Base-by-base conservation (phyloP, 352 stramenopile species). In the Globisporangium nagaii region DNA sequence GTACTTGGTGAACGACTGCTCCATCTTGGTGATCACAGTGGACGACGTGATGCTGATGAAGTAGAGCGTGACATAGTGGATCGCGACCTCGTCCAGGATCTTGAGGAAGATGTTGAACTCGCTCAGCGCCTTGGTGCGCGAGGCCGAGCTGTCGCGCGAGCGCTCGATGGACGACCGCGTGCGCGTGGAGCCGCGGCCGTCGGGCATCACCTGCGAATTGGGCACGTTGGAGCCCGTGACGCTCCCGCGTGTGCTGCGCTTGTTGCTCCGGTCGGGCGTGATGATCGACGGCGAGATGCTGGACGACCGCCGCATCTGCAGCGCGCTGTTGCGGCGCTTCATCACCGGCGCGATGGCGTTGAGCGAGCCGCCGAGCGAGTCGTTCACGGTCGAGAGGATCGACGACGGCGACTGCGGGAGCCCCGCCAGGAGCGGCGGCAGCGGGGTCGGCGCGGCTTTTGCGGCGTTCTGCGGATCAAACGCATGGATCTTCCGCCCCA, bases 1-100 rank as follows among this genome's bases (percentile, higher is more conserved):
- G 64, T 92, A 84, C 42, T 87, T 86, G 36, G 77, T 65, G 53
- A 92, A 90, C 19, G 77, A 85, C 45, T 81, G 62, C 53, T 92
- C 82, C 77, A 92, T 89, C 53, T 88, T 84, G 24, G 68, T 63
- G 30, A 90, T 87, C 19, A 88, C 77, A 0, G 66, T 62, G 9
- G 78, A 74, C 12, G 77, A 85, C 35, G 71, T 81, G 60, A 90
- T 80, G 60, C 84, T 87, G 65, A 89, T 85, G 51, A 92, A 92
- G 56, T 90, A 90, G 44, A 90, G 68, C 39, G 76, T 90, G 34
- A 89, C 62, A 35, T 78, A 79, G 62, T 92, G 82, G 41, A 89
- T 88, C 31, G 75, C 82, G 12, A 90, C 80, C 39, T 92, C 75
- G 54, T 92, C 82, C 65, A 89, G 87, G 66, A 88, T 79, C 55